phyloP scores from a whole-genome alignment of 176 grass and related monocot genomes.

The Guadua angustifolia region DNA sequence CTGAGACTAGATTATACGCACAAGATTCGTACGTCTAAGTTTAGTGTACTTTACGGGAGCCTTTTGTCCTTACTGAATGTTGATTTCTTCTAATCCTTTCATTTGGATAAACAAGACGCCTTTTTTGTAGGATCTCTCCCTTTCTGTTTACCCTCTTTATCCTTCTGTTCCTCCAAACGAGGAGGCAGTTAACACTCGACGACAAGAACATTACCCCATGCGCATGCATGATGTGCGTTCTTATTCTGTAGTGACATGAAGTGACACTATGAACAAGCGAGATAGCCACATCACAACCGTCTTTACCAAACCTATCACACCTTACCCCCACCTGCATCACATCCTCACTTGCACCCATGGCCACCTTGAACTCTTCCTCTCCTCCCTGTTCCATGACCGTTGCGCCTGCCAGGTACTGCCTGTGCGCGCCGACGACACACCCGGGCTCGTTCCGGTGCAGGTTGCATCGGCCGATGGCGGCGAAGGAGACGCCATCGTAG shows the following conservation, averaged over 20 bases:
- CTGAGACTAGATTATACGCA: background rate
- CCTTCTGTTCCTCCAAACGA: constrained; percentile 17
- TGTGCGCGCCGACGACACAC: constrained; percentile 73
- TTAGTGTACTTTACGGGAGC: background rate
- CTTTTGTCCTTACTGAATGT: background rate
- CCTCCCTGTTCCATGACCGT: constrained; percentile 23
- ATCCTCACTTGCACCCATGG: background rate
- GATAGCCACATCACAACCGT: background rate
- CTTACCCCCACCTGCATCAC: background rate
- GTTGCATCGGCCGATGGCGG: constrained; percentile 43
- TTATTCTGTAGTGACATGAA: too few relatives aligned
- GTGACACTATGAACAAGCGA: constrained; percentile 6
- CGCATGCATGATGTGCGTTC: too few relatives aligned
- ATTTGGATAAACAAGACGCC: background rate
- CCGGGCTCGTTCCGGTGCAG: constrained; percentile 77
- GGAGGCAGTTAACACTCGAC: constrained; percentile 16
- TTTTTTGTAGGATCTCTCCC: constrained; percentile 37
- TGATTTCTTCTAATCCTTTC: background rate
- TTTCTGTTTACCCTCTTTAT: constrained; percentile 2
- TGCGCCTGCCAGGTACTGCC: constrained; percentile 49
- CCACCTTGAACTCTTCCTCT: constrained; percentile 39
- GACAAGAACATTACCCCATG: background rate
- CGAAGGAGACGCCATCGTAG: background rate
- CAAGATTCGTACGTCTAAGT: background rate
- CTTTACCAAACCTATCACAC: background rate